phyloP scores from a whole-genome alignment of 225 moss, liverwort and hornwort genomes.

The Bryoerythrophyllum caledonicum region DNA sequence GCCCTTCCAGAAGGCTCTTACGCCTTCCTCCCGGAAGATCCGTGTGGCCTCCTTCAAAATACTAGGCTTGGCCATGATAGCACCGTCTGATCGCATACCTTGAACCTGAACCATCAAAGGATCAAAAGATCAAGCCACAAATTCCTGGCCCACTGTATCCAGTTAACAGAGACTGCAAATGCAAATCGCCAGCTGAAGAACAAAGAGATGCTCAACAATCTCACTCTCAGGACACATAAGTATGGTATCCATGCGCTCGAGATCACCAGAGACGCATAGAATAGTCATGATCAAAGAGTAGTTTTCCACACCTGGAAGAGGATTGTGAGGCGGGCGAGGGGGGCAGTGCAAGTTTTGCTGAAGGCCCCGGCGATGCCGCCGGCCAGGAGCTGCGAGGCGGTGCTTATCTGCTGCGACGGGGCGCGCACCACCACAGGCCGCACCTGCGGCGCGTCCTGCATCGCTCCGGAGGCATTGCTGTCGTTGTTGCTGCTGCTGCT shows the following conservation, averaged over 20 bases:
- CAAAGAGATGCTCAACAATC: background rate
- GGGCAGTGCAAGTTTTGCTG: slow-evolving; percentile 98
- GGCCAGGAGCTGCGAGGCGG: slow-evolving; percentile 80
- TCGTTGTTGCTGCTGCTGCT: slow-evolving; percentile 42
- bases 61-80: slow-evolving; percentile 74
- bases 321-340: slow-evolving; percentile 92
- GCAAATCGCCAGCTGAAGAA: too few species aligned
- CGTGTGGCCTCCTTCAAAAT: slow-evolving; percentile 82
- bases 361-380: slow-evolving; percentile 95
- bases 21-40: slow-evolving; percentile 84
- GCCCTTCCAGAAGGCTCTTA: slow-evolving; percentile 98
- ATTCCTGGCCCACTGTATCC: background rate
- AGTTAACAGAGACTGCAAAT: background rate
- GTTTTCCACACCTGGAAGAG: slow-evolving; percentile 77
- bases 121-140: background rate
- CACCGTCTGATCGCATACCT: slow-evolving; percentile 84
- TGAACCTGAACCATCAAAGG: slow-evolving; percentile 63
- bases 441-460: slow-evolving; percentile 65
- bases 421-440: slow-evolving; percentile 59
- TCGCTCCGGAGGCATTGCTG: slow-evolving; percentile 58
- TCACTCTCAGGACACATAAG: background rate
- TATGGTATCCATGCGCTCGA: too few species aligned
- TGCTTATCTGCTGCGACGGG: slow-evolving; percentile 90
- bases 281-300: background rate
- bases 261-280: background rate